These are phyloP conservation scores for Phytophthora syringae DNA, from an alignment of 352 stramenopile genomes.

Conservation along the genomic window DNA sequence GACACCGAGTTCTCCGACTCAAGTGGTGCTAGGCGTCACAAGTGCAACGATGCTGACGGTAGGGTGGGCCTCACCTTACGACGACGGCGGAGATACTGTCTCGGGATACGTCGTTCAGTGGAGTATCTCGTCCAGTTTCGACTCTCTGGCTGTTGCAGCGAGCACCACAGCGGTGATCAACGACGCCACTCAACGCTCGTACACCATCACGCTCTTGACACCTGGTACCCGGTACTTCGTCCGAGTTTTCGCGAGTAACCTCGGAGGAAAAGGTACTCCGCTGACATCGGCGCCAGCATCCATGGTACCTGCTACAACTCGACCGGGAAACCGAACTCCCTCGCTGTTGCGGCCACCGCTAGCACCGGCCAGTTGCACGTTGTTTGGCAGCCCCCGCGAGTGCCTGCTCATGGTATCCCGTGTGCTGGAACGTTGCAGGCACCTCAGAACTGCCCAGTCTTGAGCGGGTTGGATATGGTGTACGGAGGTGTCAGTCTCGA, in stretches of 20 bases:
- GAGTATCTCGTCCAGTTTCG: conserved; percentile 92
- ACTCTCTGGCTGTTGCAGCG: conserved; percentile 72
- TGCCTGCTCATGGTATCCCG: conserved; percentile 69
- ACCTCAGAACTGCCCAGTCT: conserved; percentile 58
- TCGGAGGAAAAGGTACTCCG: conserved; percentile 54
- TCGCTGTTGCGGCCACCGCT: conserved; percentile 53
- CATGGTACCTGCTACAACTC: conserved; percentile 57
- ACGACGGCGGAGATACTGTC: conserved; percentile 91
- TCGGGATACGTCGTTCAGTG: conserved; percentile 93
- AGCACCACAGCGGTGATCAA: conserved; percentile 61
- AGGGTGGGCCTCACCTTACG: conserved; percentile 80
- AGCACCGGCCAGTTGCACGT: conserved; percentile 63
- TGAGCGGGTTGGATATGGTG: conserved; percentile 84
- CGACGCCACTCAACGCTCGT: conserved; percentile 65
- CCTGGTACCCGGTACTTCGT: conserved; percentile 89
- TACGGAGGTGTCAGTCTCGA: conserved; percentile 89
- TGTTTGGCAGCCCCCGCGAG: conserved; percentile 69
- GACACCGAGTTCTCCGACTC: conserved; percentile 86
- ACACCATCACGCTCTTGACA: conserved; percentile 83
- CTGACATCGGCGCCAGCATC: conserved; percentile 63
- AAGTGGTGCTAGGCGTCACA: conserved; percentile 77
- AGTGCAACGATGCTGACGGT: conserved; percentile 93
- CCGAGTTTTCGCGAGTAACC: conserved; percentile 85
- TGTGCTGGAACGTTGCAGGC: conserved; percentile 64
- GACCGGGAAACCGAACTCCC: conserved; percentile 72